Evolutionary conservation across 2,329 filamentous ascomycete species (phyloP).

Genomic region (Talaromyces islandicus): DNA sequence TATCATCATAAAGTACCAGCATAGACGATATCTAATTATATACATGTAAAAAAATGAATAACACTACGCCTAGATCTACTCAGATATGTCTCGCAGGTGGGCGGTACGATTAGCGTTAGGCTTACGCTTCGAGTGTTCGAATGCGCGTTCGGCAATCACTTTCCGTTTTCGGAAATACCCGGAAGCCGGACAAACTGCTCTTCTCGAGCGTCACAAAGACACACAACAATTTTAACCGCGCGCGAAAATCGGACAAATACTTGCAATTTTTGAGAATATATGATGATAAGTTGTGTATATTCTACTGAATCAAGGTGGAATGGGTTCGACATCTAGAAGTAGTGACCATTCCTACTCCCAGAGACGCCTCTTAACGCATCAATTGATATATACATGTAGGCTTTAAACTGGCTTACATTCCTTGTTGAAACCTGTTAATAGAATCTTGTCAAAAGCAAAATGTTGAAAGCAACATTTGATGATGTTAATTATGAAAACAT

Average conservation of each 20-base stretch:
- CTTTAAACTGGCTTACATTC: not conserved
- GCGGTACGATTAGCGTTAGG: not conserved
- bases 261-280: not conserved
- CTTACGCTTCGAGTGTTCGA: not conserved
- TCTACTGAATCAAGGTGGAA: not conserved
- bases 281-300: not conserved
- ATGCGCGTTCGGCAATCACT: not conserved
- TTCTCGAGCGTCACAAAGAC: not conserved
- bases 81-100: too few species aligned
- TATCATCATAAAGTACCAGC: slow-evolving; percentile 39
- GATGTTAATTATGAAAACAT: not conserved
- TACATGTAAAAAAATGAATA: too few species aligned
- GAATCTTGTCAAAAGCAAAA: too few species aligned
- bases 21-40: too few species aligned
- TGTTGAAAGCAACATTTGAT: not conserved
- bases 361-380: too few species aligned
- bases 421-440: not conserved
- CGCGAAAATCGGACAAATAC: not conserved
- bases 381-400: not conserved
- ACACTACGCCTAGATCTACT: too few species aligned
- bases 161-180: not conserved
- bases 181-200: not conserved
- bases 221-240: not conserved
- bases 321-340: not conserved
- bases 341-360: not conserved